Conservation (phyloP, 2,329 filamentous ascomycete species). For the Pezicula radicicola region DNA sequence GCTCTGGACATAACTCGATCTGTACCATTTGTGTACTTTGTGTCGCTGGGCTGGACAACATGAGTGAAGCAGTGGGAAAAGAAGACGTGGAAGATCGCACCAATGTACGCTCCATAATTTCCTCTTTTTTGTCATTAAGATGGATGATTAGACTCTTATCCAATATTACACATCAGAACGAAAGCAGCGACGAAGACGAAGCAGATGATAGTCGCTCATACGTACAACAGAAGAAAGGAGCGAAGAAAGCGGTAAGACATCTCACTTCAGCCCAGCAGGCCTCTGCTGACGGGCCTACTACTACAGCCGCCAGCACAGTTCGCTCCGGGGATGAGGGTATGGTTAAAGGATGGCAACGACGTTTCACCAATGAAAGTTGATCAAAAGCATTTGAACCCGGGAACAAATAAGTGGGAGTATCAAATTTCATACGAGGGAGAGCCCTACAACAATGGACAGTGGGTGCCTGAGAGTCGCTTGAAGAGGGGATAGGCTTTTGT, state of each 20-base stretch:
- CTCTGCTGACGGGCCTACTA: not conserved
- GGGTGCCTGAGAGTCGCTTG: not conserved
- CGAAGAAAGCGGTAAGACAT: conserved; percentile 1
- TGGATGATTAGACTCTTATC: not conserved
- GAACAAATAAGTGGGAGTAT: conserved; percentile 1
- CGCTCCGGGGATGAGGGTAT: not conserved
- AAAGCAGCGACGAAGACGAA: not conserved
- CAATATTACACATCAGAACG: not conserved
- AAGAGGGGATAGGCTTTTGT: not conserved
- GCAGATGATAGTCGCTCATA: not conserved
- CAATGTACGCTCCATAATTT: not conserved
- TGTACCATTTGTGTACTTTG: not conserved
- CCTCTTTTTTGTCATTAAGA: not conserved
- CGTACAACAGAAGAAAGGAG: not conserved
- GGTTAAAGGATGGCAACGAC: not conserved
- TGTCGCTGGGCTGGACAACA: not conserved
- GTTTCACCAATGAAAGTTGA: not conserved
- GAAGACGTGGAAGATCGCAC: not conserved
- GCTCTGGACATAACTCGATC: not conserved
- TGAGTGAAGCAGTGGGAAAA: not conserved
- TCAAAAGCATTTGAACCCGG: not conserved
- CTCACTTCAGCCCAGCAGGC: conserved; percentile 1
- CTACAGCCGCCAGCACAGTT: not conserved
- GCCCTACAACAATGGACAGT: not conserved
- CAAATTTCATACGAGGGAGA: not conserved